phyloP scores from a whole-genome alignment of 129 eudicot genomes.

The Ambrosia trifida region DNA sequence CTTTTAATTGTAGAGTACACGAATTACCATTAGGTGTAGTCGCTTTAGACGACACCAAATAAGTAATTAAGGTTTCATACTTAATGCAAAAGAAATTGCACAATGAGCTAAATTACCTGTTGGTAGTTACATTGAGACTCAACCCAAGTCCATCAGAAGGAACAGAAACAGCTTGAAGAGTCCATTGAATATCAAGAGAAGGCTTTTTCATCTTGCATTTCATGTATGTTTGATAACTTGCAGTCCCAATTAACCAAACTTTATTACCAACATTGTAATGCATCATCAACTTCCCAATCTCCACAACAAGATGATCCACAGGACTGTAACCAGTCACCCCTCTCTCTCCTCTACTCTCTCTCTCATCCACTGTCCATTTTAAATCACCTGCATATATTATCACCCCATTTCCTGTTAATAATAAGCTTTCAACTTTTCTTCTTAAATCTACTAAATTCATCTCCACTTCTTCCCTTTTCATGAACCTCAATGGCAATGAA shows the following conservation, averaged over 20 bases:
- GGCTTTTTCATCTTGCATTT: conserved; percentile 77
- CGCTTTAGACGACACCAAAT: neutral
- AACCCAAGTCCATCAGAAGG: conserved; percentile 79
- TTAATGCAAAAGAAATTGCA: conserved; percentile 8
- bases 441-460: conserved; percentile 64
- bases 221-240: conserved; percentile 80
- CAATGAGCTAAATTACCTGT: conserved; percentile 24
- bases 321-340: conserved; percentile 48
- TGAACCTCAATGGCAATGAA: conserved; percentile 61
- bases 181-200: conserved; percentile 75
- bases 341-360: conserved; percentile 14
- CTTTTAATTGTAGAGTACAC: no score
- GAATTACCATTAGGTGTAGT: no score
- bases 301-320: conserved; percentile 73
- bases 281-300: conserved; percentile 67
- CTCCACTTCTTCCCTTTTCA: conserved; percentile 88
- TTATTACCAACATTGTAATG: conserved; percentile 42
- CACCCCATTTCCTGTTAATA: conserved; percentile 55
- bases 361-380: conserved; percentile 77
- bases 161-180: conserved; percentile 81
- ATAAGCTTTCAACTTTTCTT: conserved; percentile 62
- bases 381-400: conserved; percentile 74
- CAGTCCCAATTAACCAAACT: conserved; percentile 77
- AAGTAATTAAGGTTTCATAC: conserved; percentile 9
- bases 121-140: conserved; percentile 61